Evolutionary conservation across 176 grass and related monocot species (phyloP).

Genomic region (Phoenix roebelenii): DNA sequence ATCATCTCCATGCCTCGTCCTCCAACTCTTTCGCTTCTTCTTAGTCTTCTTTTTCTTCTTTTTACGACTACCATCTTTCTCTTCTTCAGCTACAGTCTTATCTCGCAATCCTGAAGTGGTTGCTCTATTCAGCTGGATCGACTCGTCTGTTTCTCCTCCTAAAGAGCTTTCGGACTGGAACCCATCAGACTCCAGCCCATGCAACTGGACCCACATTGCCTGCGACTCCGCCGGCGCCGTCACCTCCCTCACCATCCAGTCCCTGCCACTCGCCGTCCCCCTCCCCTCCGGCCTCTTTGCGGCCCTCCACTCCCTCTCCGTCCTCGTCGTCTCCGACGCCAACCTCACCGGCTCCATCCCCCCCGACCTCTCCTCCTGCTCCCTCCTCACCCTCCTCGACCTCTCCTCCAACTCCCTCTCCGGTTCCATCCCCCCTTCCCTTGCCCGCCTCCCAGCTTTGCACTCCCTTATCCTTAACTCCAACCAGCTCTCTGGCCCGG

Average conservation of each 20-base stretch:
- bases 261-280: constrained; percentile 42
- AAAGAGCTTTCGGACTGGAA: constrained; percentile 54
- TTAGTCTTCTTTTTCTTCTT: not conserved
- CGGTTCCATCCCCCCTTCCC: constrained; percentile 36
- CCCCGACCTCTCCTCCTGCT: constrained; percentile 41
- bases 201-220: constrained; percentile 69
- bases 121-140: constrained; percentile 63
- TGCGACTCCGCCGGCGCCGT: constrained; percentile 24
- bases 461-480: constrained; percentile 49
- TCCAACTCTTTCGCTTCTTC: constrained; percentile 18
- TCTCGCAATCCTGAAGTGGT: constrained; percentile 28
- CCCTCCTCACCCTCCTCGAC: constrained; percentile 52
- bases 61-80: not conserved
- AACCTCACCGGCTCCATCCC: constrained; percentile 66
- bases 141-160: constrained; percentile 17
- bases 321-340: constrained; percentile 53
- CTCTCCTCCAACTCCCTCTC: constrained; percentile 65
- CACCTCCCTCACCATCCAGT: constrained; percentile 47
- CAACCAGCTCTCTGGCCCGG: constrained; percentile 53
- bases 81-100: not conserved
- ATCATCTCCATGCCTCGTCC: constrained; percentile 18
- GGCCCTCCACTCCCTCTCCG: constrained; percentile 22
- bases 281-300: constrained; percentile 35
- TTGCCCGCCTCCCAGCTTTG: constrained; percentile 32
- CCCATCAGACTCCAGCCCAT: constrained; percentile 36